A percentile compares a stretch with the other conserved stretches of the same genome.
These are phyloP conservation scores for Peronosclerospora sorghi DNA, from an alignment of 352 stramenopile genomes.

Conservation along the genomic window DNA sequence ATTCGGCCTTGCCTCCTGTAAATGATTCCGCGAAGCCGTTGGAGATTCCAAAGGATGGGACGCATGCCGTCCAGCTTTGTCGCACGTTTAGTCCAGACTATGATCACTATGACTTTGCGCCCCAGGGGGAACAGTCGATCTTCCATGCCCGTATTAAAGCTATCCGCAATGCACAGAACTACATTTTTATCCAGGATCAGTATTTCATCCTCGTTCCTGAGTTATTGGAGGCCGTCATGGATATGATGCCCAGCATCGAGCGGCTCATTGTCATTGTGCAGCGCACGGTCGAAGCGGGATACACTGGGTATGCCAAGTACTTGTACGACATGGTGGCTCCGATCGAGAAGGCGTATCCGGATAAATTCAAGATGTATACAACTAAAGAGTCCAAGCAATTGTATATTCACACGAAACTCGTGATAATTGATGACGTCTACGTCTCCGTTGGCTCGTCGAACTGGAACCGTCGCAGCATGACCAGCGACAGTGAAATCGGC, in stretches of 20 bases:
- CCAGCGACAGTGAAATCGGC: conserved; percentile 45
- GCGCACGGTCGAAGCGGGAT: conserved; percentile 17
- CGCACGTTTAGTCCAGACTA: conserved; percentile 45
- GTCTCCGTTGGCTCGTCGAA: conserved; percentile 85
- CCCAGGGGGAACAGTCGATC: conserved; percentile 41
- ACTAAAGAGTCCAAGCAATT: conserved; percentile 31
- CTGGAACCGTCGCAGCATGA: conserved; percentile 86
- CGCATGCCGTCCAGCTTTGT: conserved; percentile 31
- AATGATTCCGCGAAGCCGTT: conserved; percentile 6
- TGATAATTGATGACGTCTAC: too few relatives aligned
- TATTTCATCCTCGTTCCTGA: conserved; percentile 63
- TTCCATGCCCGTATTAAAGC: conserved; percentile 43
- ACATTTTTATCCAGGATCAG: conserved; percentile 60
- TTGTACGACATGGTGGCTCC: conserved; percentile 49
- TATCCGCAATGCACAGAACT: conserved; percentile 44
- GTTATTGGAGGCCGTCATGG: conserved; percentile 33
- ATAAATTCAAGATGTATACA: conserved; percentile 44
- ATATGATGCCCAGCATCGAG: conserved; percentile 30
- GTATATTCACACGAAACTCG: too few relatives aligned
- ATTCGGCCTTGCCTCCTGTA: conserved; percentile 9
- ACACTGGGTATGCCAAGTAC: conserved; percentile 56
- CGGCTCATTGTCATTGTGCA: conserved; percentile 48
- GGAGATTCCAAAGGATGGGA: conserved; percentile 6
- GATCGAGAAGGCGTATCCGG: too few relatives aligned
- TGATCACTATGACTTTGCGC: conserved; percentile 31